A percentile compares a stretch with the other conserved stretches of the same genome.
Evolutionary conservation across 441 rosid genomes (phyloP).

Genomic region (Jatropha multifida): DNA sequence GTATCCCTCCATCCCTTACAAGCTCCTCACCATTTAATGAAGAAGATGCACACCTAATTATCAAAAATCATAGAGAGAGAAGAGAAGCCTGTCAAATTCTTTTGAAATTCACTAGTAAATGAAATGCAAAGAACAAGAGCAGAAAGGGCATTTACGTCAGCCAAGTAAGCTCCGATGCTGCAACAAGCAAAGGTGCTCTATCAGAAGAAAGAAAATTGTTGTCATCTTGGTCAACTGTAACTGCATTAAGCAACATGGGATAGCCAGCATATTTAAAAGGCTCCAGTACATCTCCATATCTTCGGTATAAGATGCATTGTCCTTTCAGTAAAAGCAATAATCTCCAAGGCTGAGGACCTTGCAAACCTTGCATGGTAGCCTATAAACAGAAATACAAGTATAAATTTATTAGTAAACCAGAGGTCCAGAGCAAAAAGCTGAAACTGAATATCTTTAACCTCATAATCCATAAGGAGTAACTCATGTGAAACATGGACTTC

Average conservation of each 20-base stretch:
- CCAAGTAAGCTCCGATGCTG: conserved; percentile 98
- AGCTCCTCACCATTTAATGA: conserved; percentile 99
- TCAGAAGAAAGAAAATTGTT: conserved; percentile 91
- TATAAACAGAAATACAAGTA: conserved; percentile 32
- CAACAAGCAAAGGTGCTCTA: conserved; percentile 95
- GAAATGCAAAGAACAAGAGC: conserved; percentile 16
- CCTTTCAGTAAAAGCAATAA: conserved; percentile 94
- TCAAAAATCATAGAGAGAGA: conserved; percentile 15
- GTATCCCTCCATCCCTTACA: conserved; percentile 96
- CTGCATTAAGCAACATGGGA: conserved; percentile 96
- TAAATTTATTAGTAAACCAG: background rate
- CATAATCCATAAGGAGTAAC: background rate
- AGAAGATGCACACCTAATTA: conserved; percentile 85
- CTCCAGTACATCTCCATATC: conserved; percentile 81
- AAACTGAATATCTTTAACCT: background rate
- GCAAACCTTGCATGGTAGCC: conserved; percentile 99
- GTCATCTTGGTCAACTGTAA: conserved; percentile 92
- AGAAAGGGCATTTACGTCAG: conserved; percentile 61
- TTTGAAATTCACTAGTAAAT: conserved; percentile 14
- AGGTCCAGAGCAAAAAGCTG: background rate
- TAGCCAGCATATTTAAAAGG: conserved; percentile 99
- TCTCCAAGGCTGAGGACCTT: conserved; percentile 99
- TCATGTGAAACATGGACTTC: background rate
- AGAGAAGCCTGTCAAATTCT: conserved; percentile 15
- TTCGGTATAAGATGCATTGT: conserved; percentile 93